Base-by-base conservation (phyloP, 129 eudicot species). In the Helianthus tuberosus region DNA sequence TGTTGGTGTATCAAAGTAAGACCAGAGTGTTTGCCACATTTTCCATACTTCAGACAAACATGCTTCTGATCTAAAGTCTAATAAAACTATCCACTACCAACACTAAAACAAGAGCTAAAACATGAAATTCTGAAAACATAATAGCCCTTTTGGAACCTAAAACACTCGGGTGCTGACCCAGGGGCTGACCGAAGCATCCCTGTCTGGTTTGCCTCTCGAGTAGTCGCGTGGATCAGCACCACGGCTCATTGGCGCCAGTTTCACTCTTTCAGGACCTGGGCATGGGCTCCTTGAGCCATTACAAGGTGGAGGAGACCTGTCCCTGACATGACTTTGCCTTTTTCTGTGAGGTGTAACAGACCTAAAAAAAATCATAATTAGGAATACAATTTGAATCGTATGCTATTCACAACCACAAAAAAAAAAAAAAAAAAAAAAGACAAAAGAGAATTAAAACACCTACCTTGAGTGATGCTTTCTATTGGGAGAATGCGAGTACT, bases 291-390 rank as follows among this genome's bases (percentile, higher is more conserved):
- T 59, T 14, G 68, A 72, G 7, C 38, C 77, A 46, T 72, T 60
- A 44, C 44, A 60, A 4, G 68, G 68, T 44, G 77, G 77, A 58
- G 68, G 77, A 72, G 77, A 72, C 48, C 77, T 27, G 16, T 43
- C 68, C 29, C 77, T 46, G 17, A 59, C 13, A 16, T 48, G 77
- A 44, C 59, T 25, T 72, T 72, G 58, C 27, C 67, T 57, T 25
- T 72, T 72, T 14, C 76, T 67, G 13, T 67, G 35, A 46, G 76
- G 76, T 43, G 68, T 43, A 8, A 72, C n/a, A 9, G 76, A 60
- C 43, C 67, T 57, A n/a, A 35, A 29, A 11, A 3, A 25, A 32
- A 12, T 62, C 23, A 35, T 36, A 62, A 32, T 14, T 35, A 35
- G 13, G 11, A 3, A 13, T 32, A 32, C 0, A 3, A 23, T 12